phyloP scores from a whole-genome alignment of 2,329 filamentous ascomycete species.

The Capronia americana region DNA sequence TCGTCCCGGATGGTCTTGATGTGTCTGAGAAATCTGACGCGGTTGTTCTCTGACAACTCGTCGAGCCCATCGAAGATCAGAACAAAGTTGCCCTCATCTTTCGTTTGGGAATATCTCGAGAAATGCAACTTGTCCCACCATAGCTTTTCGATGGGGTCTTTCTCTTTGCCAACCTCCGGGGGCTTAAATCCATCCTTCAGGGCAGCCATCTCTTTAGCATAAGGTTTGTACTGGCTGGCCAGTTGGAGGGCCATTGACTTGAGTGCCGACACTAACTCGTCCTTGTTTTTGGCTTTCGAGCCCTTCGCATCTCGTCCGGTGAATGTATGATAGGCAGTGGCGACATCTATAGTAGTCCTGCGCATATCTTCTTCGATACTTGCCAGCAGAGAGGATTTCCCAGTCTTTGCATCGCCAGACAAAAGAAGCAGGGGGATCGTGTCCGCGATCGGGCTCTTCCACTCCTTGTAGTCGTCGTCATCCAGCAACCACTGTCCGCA shows the following conservation, averaged over 20 bases:
- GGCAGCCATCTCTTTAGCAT: slow-evolving; percentile 9
- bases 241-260: slow-evolving; percentile 1
- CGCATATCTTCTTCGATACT: background rate
- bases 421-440: background rate
- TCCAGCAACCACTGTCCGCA: background rate
- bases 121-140: slow-evolving; percentile 16
- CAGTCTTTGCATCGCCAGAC: background rate
- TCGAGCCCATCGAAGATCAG: background rate
- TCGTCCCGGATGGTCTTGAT: background rate
- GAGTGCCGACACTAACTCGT: background rate
- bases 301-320: background rate
- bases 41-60: background rate
- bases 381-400: background rate
- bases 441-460: background rate
- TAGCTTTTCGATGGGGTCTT: slow-evolving; percentile 9
- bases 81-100: slow-evolving; percentile 4
- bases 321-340: background rate
- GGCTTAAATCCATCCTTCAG: slow-evolving; percentile 10
- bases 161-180: slow-evolving; percentile 6
- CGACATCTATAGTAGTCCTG: background rate
- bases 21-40: background rate
- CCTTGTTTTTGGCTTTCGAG: background rate
- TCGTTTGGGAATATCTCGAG: slow-evolving; percentile 8
- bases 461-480: background rate
- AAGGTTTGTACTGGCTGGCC: slow-evolving; percentile 8